Conservation (phyloP, 2,329 filamentous ascomycete species). For the Paramyrothecium roridum region DNA sequence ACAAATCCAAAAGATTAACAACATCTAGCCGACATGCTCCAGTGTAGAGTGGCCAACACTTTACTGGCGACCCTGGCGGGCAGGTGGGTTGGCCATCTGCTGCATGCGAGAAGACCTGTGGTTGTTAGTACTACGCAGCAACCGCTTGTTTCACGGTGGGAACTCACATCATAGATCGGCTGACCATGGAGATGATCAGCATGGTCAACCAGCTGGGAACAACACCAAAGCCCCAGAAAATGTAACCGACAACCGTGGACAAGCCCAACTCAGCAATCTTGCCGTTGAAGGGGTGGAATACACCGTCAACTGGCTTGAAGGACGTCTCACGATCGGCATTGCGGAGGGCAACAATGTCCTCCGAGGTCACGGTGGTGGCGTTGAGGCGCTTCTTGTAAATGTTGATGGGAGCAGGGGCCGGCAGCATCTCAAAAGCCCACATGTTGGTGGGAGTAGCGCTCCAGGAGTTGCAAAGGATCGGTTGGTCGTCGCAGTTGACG, state of each 20-base stretch:
- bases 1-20: too few species aligned
- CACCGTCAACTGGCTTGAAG: constrained; percentile 52
- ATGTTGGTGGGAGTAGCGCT: constrained; percentile 61
- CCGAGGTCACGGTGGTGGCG: constrained; percentile 62
- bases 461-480: constrained; percentile 74
- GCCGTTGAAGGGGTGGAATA: constrained; percentile 76
- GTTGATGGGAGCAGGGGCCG: constrained; percentile 60
- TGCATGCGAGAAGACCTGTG: constrained; percentile 35
- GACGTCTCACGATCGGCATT: constrained; percentile 47
- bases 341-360: constrained; percentile 60
- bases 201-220: constrained; percentile 76
- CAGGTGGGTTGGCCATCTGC: constrained; percentile 8
- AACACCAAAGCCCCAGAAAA: constrained; percentile 63
- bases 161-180: constrained; percentile 73
- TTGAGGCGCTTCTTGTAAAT: constrained; percentile 67
- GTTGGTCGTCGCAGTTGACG: constrained; percentile 72
- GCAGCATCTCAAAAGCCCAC: constrained; percentile 66
- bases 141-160: background rate
- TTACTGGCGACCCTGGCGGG: constrained; percentile 14
- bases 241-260: constrained; percentile 62
- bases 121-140: constrained; percentile 15
- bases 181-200: constrained; percentile 70
- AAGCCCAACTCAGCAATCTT: constrained; percentile 59
- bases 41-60: background rate
- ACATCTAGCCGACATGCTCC: constrained; percentile 2